Evolutionary conservation across 371 early-diverging fungal genomes (phyloP), one percentile per base, ranked within the genome.

Genomic region (Mortierella sp.): DNA sequence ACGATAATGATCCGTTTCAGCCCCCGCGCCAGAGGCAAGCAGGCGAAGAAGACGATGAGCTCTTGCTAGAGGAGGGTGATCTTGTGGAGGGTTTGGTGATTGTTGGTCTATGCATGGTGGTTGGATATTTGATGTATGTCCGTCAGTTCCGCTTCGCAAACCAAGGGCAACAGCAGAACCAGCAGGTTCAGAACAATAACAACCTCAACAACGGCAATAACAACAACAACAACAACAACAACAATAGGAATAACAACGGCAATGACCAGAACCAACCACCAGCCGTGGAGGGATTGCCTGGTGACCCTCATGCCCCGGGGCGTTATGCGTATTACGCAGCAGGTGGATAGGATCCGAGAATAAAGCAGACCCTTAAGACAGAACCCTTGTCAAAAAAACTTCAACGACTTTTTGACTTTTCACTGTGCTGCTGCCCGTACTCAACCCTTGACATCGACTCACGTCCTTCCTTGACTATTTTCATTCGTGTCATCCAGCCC

Each of bases 51-150:
- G 80, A 80, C 23, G 82, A 84, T 3, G 71, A 64, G 14, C 67
- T 21, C 10, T 26, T 48, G 48, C 8, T 76, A 8, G 82, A 81
- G 43, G 83, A 84, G 50, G 89, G 86, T 19, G 88, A 86, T 49
- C 50, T 84, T 39, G 55, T 89, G 3, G 89, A 90, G 50, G 81
- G 81, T 34, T 23, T 88, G 41, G 79, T 89, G 61, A 88, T 90
- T 18, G 61, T 89, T 18, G 78, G 72, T 0, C 45, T 88, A 27
- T 89, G 88, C 60, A 52, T 83, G 46, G 70, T 87, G 8, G 84
- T 90, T n/a, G 89, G 86, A 1, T 89, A 84, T 78, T 52, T 90
- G 52, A 84, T 89, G 34, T 89, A 88, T 71, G 82, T 89, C 13
- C 82, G 90, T 4, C 89, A 89, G 53, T 84, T 85, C 62, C 81